Evolutionary conservation across 208 protist species (phyloP).

Genomic region (Porcisia deanei): DNA sequence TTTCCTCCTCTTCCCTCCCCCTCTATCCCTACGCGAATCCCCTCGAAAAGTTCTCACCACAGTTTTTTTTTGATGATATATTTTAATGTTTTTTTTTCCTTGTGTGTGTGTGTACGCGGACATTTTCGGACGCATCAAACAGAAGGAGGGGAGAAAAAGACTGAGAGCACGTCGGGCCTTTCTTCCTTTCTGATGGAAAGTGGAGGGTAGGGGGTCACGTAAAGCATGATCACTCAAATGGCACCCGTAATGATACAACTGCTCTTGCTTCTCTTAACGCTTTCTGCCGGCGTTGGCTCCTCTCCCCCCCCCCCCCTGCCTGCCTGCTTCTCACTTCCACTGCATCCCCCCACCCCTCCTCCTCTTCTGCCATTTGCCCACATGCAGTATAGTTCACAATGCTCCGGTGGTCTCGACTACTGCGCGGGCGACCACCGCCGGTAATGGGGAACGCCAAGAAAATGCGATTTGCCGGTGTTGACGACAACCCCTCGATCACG

Average conservation of each 20-base stretch:
- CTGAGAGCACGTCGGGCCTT: no score
- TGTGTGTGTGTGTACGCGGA: not conserved
- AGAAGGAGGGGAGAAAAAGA: no score
- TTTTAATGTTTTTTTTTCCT: no score
- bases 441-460: conserved; percentile 74
- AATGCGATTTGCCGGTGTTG: conserved; percentile 69
- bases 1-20: not conserved
- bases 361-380: not conserved
- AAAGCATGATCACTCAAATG: no score
- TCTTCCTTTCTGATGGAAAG: no score
- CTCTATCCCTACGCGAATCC: no score
- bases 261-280: not conserved
- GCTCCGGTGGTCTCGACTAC: conserved; percentile 34
- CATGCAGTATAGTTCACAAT: conserved; percentile 21
- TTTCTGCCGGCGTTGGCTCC: not conserved
- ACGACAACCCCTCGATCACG: conserved; percentile 87
- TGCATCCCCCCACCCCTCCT: not conserved
- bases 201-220: no score
- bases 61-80: no score
- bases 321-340: not conserved
- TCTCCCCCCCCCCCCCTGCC: not conserved
- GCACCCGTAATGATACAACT: not conserved
- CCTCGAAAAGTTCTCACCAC: no score
- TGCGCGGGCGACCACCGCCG: conserved; percentile 52
- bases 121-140: not conserved